Conservation (phyloP, 495 filamentous ascomycete species). For the Aspergillus homomorphus region DNA sequence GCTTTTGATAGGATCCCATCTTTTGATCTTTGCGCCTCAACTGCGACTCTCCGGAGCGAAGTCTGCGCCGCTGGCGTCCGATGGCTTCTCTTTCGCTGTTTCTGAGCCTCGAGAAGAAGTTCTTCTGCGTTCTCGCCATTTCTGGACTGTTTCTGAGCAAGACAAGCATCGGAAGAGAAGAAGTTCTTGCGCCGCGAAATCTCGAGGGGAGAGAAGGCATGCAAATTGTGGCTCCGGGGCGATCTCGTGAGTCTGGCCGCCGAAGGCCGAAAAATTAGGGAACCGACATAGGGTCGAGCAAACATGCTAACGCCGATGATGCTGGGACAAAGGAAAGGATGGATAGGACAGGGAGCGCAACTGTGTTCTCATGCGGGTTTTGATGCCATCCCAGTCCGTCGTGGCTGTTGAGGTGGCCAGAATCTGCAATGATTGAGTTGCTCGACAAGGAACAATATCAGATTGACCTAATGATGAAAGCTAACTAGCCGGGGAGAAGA, state of each 20-base stretch:
- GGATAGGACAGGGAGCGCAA: constrained; percentile 4
- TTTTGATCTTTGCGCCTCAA: constrained; percentile 57
- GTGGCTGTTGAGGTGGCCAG: neutral
- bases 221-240: constrained; percentile 37
- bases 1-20: constrained; percentile 43
- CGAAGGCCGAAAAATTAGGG: constrained; percentile 27
- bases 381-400: neutral
- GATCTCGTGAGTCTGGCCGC: constrained; percentile 21
- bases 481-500: neutral
- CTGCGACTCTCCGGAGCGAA: constrained; percentile 56
- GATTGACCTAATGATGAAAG: too few relatives aligned
- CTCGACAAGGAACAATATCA: too few relatives aligned
- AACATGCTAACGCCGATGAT: constrained; percentile 30
- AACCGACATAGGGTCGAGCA: constrained; percentile 34
- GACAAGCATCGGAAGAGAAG: constrained; percentile 48
- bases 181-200: constrained; percentile 43
- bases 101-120: constrained; percentile 24
- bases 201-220: constrained; percentile 33
- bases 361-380: neutral
- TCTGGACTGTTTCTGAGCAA: constrained; percentile 35
- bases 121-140: constrained; percentile 22
- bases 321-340: constrained; percentile 4
- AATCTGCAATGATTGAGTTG: neutral
- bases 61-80: constrained; percentile 51
- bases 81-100: constrained; percentile 42